A percentile compares a stretch with the other conserved stretches of the same genome.
These are phyloP conservation scores for Diaporthe longicolla DNA, from an alignment of 2,329 filamentous ascomycete genomes.

Conservation along the genomic window DNA sequence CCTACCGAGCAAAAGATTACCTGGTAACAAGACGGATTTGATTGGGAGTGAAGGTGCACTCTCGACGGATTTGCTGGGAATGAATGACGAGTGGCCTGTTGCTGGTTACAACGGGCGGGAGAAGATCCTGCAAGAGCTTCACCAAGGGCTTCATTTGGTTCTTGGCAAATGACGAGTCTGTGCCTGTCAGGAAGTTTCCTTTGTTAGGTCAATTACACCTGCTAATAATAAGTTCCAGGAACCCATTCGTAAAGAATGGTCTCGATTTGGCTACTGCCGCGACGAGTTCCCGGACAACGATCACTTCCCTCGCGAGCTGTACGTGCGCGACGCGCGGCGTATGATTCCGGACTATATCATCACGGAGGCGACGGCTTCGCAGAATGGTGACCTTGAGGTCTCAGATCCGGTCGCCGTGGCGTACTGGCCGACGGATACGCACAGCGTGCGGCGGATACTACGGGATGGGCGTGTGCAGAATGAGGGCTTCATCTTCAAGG, in stretches of 20 bases:
- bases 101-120: background rate
- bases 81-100: slow-evolving; percentile 14
- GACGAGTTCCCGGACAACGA: slow-evolving; percentile 49
- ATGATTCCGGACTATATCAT: background rate
- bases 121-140: background rate
- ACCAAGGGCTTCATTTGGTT: slow-evolving; percentile 11
- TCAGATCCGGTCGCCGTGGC: too few species aligned
- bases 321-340: slow-evolving; percentile 49
- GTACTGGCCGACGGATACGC: too few species aligned
- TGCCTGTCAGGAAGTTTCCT: background rate
- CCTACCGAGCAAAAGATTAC: background rate
- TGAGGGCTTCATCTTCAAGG: too few species aligned
- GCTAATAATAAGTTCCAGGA: background rate
- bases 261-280: slow-evolving; percentile 45
- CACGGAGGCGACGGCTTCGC: background rate
- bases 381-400: too few species aligned
- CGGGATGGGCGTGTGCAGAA: too few species aligned
- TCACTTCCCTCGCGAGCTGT: slow-evolving; percentile 48
- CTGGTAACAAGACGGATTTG: background rate
- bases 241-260: slow-evolving; percentile 42
- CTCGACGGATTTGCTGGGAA: background rate
- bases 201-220: too few species aligned
- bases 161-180: background rate
- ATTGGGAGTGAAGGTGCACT: slow-evolving; percentile 4
- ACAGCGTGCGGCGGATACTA: too few species aligned